A percentile compares a stretch with the other conserved stretches of the same genome.
These are phyloP conservation scores for Teunomyces tritomae DNA, from an alignment of 805 yeast species.

Conservation along the genomic window DNA sequence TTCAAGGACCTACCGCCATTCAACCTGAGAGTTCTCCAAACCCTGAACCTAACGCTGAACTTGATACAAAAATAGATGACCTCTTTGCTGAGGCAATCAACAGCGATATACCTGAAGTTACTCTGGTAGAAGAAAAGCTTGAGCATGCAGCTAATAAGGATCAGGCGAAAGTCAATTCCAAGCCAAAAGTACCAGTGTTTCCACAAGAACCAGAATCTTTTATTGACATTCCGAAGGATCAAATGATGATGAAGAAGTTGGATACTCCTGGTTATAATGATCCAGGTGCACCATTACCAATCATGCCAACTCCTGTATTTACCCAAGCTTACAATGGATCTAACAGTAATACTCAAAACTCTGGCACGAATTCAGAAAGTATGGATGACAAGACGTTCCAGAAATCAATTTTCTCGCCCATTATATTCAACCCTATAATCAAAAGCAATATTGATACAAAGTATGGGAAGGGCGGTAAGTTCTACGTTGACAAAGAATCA, in stretches of 20 bases:
- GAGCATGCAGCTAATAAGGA: conserved; percentile 6
- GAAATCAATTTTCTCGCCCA: conserved; percentile 76
- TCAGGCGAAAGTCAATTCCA: not conserved
- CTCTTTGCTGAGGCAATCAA: not conserved
- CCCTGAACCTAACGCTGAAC: not conserved
- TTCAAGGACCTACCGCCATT: not conserved
- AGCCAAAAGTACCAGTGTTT: conserved; percentile 1
- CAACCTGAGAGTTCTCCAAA: not conserved
- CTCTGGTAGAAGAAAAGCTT: conserved; percentile 4
- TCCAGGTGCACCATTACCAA: conserved; percentile 82
- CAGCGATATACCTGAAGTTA: not conserved
- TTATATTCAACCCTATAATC: conserved; percentile 77
- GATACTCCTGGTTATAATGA: conserved; percentile 61
- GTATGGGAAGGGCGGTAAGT: conserved; percentile 87
- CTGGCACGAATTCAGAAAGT: not conserved
- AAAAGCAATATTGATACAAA: conserved; percentile 77
- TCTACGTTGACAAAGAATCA: conserved; percentile 54
- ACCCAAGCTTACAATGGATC: conserved; percentile 16
- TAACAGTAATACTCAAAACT: conserved; percentile 7
- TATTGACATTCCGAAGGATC: conserved; percentile 56
- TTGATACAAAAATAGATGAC: not conserved
- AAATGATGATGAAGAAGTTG: conserved; percentile 47
- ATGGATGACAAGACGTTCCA: conserved; percentile 2
- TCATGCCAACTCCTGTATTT: conserved; percentile 48
- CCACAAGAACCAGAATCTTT: conserved; percentile 9